Percentiles rank a stretch among this genome's conserved stretches.
Evolutionary conservation across 139 green algal genomes (phyloP).

Genomic region (Coccomyxa sp.): DNA sequence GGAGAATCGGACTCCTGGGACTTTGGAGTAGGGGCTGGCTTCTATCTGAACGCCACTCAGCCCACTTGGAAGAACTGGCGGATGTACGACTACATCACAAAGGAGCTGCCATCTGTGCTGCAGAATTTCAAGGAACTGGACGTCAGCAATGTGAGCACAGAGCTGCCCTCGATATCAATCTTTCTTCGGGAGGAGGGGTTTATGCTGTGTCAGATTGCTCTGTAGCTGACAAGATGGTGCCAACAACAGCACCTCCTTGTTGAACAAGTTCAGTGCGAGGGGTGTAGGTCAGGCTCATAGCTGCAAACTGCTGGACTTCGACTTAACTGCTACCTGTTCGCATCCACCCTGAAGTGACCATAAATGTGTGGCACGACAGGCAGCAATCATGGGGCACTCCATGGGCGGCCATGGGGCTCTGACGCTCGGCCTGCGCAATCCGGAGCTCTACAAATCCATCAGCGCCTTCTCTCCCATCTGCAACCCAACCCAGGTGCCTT

Average conservation of each 20-base stretch:
- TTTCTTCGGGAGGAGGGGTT: no score
- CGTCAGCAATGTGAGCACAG: conserved; percentile 20
- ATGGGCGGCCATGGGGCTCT: conserved; percentile 93
- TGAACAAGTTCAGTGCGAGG: no score
- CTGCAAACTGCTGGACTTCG: no score
- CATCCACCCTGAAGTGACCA: neutral
- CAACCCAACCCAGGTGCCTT: conserved; percentile 80
- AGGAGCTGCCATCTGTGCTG: conserved; percentile 69
- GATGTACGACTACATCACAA: conserved; percentile 92
- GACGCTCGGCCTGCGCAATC: conserved; percentile 80
- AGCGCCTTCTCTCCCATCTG: conserved; percentile 91
- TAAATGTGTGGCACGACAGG: neutral
- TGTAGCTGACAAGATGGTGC: no score
- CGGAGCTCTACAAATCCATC: conserved; percentile 67
- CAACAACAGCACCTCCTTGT: no score
- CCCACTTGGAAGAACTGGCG: conserved; percentile 73
- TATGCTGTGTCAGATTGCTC: neutral
- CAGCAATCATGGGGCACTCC: conserved; percentile 70
- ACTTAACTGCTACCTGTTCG: no score
- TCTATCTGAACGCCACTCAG: conserved; percentile 81
- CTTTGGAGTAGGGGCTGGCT: conserved; percentile 74
- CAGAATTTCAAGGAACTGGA: conserved; percentile 45
- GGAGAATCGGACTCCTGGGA: conserved; percentile 47
- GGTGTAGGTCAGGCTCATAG: no score
- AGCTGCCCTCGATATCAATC: neutral